A percentile compares a stretch with the other conserved stretches of the same genome.
Conservation (phyloP, 208 protist genomes). For the Wallacemonas collosoma region DNA sequence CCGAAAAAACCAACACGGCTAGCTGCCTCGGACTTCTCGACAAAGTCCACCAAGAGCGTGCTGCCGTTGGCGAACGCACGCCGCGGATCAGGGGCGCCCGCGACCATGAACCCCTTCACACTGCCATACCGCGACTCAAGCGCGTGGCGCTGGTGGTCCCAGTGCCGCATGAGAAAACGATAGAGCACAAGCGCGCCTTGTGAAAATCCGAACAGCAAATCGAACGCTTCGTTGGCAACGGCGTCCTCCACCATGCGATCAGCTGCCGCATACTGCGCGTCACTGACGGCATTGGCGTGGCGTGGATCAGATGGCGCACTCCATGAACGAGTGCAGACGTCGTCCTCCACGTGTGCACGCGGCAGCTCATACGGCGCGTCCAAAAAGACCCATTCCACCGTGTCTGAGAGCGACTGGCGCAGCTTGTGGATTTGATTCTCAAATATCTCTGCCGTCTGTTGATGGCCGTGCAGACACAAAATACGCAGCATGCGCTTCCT, state of each 20-base stretch:
- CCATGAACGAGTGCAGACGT: constrained; percentile 65
- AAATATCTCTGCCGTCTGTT: constrained; percentile 86
- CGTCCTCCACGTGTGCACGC: constrained; percentile 39
- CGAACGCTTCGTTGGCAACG: constrained; percentile 36
- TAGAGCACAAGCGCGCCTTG: constrained; percentile 74
- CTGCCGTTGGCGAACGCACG: constrained; percentile 30
- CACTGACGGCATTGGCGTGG: constrained; percentile 4
- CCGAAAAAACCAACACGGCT: constrained; percentile 32
- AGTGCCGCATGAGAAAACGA: constrained; percentile 64
- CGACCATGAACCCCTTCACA: constrained; percentile 53
- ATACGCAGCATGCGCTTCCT: constrained; percentile 36
- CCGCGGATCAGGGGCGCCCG: constrained; percentile 69
- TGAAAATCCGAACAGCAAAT: constrained; percentile 85
- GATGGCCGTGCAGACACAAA: constrained; percentile 79
- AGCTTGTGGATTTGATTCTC: constrained; percentile 77
- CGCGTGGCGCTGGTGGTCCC: constrained; percentile 13
- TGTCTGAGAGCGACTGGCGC: neutral
- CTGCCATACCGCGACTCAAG: constrained; percentile 21
- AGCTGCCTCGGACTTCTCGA: neutral
- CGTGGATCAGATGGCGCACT: constrained; percentile 23
- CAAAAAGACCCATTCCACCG: constrained; percentile 38
- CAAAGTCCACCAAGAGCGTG: constrained; percentile 10
- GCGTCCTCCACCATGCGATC: constrained; percentile 46
- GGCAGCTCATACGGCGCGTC: constrained; percentile 65
- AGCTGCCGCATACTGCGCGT: constrained; percentile 37